Evolutionary conservation across 148 eudicot species (phyloP).

Genomic region (Vaccinium macrocarpon): DNA sequence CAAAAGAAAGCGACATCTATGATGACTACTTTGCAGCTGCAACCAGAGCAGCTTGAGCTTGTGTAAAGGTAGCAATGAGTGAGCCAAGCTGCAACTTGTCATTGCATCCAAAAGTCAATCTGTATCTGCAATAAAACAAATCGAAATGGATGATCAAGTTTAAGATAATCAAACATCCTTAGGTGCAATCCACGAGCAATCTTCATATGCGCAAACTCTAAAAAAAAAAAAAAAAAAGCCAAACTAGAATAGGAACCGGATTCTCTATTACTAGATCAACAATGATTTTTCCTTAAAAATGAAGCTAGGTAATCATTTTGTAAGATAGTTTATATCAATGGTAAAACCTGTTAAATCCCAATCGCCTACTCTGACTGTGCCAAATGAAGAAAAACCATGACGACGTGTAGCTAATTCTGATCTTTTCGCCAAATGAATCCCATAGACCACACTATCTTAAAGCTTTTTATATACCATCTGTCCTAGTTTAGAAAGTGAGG

Average conservation of each 20-base stretch:
- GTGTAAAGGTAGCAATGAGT: slow-evolving; percentile 72
- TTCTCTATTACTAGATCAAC: not conserved
- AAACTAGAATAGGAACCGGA: not conserved
- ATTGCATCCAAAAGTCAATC: slow-evolving; percentile 85
- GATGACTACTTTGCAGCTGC: slow-evolving; percentile 70
- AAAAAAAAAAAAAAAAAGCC: not conserved
- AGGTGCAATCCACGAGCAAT: not conserved
- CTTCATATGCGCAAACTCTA: not conserved
- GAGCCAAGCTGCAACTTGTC: slow-evolving; percentile 95
- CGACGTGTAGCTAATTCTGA: not conserved
- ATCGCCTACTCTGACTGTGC: not conserved
- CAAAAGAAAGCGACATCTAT: not conserved
- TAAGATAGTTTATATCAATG: not conserved
- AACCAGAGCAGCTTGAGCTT: slow-evolving; percentile 78
- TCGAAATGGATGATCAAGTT: not conserved
- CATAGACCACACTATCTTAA: not conserved
- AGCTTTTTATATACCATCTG: not conserved
- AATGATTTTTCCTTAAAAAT: not conserved
- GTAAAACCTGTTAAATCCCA: not conserved
- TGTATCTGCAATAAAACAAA: slow-evolving; percentile 51
- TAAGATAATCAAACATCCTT: slow-evolving; percentile 5
- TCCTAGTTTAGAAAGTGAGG: too few species aligned
- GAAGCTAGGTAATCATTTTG: not conserved
- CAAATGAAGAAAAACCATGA: not conserved
- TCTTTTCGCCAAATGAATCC: not conserved